Conservation (phyloP, 2,329 filamentous ascomycete species). For the Sarocladium kiliense region DNA sequence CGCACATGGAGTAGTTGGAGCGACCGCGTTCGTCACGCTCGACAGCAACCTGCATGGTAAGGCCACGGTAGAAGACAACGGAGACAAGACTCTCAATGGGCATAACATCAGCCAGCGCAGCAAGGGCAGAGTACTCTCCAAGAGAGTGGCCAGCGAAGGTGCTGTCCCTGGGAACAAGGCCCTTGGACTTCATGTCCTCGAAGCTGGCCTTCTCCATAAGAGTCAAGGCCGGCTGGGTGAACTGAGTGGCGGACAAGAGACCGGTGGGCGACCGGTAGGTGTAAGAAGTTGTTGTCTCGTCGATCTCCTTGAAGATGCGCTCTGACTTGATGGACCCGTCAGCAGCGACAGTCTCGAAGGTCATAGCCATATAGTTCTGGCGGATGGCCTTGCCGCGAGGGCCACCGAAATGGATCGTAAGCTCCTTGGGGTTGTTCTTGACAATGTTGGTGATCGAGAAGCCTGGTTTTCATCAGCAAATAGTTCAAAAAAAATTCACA, state of each 20-base stretch:
- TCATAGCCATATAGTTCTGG: conserved; percentile 99
- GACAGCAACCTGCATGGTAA: conserved; percentile 99
- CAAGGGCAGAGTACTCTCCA: conserved; percentile 95
- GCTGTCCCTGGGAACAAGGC: conserved; percentile 91
- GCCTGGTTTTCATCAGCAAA: conserved; percentile 39
- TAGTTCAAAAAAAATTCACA: not conserved
- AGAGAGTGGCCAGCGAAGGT: conserved; percentile 97
- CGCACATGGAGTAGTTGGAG: conserved; percentile 99
- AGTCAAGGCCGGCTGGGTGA: conserved; percentile 94
- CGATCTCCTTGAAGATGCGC: conserved; percentile 98
- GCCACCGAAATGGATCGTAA: conserved; percentile 96
- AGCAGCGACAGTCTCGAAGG: conserved; percentile 91
- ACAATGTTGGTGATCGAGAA: conserved; percentile 99
- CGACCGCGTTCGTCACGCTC: conserved; percentile 90
- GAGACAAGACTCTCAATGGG: conserved; percentile 98
- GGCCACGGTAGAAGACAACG: conserved; percentile 96
- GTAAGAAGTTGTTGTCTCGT: conserved; percentile 89
- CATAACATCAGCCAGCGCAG: conserved; percentile 96
- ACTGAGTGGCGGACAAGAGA: conserved; percentile 93
- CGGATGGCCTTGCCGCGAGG: conserved; percentile 95
- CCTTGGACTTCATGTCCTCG: conserved; percentile 97
- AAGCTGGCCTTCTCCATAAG: conserved; percentile 99
- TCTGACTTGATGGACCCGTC: conserved; percentile 96
- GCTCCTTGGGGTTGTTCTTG: conserved; percentile 98
- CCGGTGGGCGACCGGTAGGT: conserved; percentile 95